A percentile compares a stretch with the other conserved stretches of the same genome.
Conservation (phyloP, 176 grass and related monocot genomes). For the Aegilops umbellulata region DNA sequence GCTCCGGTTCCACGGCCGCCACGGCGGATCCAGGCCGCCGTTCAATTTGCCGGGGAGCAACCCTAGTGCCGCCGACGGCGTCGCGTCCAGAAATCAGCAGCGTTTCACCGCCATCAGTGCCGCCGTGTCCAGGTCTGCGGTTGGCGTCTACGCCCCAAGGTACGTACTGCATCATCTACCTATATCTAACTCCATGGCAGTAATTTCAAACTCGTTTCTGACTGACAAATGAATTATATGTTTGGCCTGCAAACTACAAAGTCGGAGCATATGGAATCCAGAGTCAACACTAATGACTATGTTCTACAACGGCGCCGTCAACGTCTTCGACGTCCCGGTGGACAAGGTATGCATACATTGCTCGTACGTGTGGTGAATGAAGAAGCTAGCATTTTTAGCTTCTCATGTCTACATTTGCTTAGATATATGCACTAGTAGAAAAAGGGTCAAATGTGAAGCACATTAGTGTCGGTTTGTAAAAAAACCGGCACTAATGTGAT, state of each 20-base stretch:
- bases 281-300: slow-evolving; percentile 58
- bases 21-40: neutral
- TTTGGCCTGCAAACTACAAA: slow-evolving; percentile 6
- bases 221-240: neutral
- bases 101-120: neutral
- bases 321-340: slow-evolving; percentile 62
- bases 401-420: too few species aligned
- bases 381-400: too few species aligned
- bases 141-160: too few species aligned
- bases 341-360: slow-evolving; percentile 47
- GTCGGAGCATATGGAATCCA: slow-evolving; percentile 35
- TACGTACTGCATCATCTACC: too few species aligned
- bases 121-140: too few species aligned
- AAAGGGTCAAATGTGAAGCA: too few species aligned
- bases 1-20: neutral
- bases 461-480: too few species aligned
- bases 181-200: too few species aligned
- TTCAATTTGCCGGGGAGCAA: neutral
- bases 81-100: neutral
- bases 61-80: neutral
- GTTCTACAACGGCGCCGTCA: slow-evolving; percentile 73
- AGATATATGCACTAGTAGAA: too few species aligned
- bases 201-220: neutral
- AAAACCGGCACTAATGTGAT: too few species aligned
- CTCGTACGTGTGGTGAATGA: too few species aligned